Conservation (phyloP, 2,329 filamentous ascomycete species). For the Chrysoporthe puriensis region DNA sequence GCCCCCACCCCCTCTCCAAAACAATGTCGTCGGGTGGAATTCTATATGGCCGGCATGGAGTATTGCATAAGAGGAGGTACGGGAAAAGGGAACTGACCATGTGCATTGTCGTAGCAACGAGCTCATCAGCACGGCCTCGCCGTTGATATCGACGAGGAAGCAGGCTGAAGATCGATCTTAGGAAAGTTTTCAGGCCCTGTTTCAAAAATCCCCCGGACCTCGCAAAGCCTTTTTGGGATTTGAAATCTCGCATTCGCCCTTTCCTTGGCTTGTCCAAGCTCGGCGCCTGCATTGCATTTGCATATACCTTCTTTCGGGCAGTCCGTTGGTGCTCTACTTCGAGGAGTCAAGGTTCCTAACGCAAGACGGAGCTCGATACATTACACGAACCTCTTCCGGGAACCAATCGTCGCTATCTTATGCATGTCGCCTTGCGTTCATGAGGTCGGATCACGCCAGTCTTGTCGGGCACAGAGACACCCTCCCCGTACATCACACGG, state of each 20-base stretch:
- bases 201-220: conserved; percentile 23
- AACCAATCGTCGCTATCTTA: conserved; percentile 49
- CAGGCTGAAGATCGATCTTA: conserved; percentile 20
- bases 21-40: neutral
- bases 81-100: conserved; percentile 27
- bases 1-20: neutral
- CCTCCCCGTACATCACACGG: conserved; percentile 35
- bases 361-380: conserved; percentile 31
- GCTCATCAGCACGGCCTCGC: conserved; percentile 21
- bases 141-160: conserved; percentile 24
- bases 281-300: conserved; percentile 31
- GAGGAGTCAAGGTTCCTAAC: conserved; percentile 41
- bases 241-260: conserved; percentile 15
- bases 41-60: conserved; percentile 9
- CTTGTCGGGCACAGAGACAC: conserved; percentile 37
- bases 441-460: conserved; percentile 44
- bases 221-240: conserved; percentile 19
- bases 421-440: conserved; percentile 52
- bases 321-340: conserved; percentile 35
- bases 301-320: conserved; percentile 37
- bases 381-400: conserved; percentile 31
- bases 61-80: conserved; percentile 20
- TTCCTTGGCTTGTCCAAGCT: conserved; percentile 18
- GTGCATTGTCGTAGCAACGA: conserved; percentile 26
- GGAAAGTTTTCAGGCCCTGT: conserved; percentile 22